Base-by-base conservation (phyloP, 495 filamentous ascomycete species). In the Viridothelium virens region DNA sequence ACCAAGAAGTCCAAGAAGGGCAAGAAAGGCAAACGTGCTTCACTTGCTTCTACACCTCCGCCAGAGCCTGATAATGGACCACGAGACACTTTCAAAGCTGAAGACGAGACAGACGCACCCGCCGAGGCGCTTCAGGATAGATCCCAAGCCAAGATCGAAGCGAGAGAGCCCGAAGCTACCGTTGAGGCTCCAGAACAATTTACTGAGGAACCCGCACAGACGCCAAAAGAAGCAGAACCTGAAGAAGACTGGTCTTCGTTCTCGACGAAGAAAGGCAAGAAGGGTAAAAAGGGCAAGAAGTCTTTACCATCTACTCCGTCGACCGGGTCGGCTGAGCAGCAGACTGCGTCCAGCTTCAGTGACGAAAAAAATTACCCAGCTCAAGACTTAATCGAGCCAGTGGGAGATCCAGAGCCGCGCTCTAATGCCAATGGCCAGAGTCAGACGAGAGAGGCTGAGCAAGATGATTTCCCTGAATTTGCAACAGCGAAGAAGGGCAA, bases 1-100 rank as follows among this genome's bases (percentile, higher is more conserved):
- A 62, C 33, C 64, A 66, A 66, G 33, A 66, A 63, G 37, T 56
- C 38, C 10, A 66, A 66, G 56, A 66, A 66, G 59, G 56, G 48
- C 5, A 53, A 53, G 48, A 53, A 53, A 53, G 48, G 10, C 12
- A 53, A 53, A 53, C 48, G 48, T 53, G 48, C 48, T 53, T 53
- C 48, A 5, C 5, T 53, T 14, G 48, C 48, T 14, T 53, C 48
- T 5, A 53, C 48, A 14, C 48, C 11, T 14, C 48, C 11, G 48
- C n/a, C 48, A 16, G 1, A 11, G 41, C 41, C 14, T 16, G 41
- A 7, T 18, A n/a, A 53, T 11, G 53, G 36, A 36, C 53, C 31
- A 36, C 53, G 36, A 14, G 36, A 5, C 25, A 31, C 41, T 44
- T 44, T 34, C 53, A 33, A 3, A 7, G 18, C 31, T n/a, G 18